Evolutionary conservation across 2,329 filamentous ascomycete genomes (phyloP).

Genomic region (Pestalotiopsis fici): DNA sequence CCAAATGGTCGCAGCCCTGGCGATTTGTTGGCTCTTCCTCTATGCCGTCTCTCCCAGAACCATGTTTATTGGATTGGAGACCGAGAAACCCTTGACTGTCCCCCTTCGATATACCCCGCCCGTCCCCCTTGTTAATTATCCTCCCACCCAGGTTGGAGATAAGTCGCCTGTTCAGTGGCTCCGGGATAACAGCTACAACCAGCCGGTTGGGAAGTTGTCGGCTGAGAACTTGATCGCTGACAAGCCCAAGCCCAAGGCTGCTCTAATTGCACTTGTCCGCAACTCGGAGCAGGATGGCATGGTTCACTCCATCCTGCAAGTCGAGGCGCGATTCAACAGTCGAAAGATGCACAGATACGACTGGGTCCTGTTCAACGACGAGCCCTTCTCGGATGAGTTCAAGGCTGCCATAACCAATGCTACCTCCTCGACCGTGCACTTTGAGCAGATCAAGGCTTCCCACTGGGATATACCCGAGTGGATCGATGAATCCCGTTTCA

Average conservation of each 20-base stretch:
- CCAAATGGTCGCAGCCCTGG: background rate
- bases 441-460: conserved; percentile 72
- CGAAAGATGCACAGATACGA: conserved; percentile 76
- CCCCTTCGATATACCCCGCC: background rate
- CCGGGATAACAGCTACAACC: conserved; percentile 23
- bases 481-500: conserved; percentile 68
- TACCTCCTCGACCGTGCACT: conserved; percentile 71
- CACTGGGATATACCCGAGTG: conserved; percentile 76
- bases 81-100: background rate
- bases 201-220: conserved; percentile 16
- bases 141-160: background rate
- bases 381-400: conserved; percentile 77
- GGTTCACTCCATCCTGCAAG: conserved; percentile 69
- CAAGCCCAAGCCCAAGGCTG: conserved; percentile 37
- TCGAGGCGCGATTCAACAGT: conserved; percentile 77
- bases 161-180: conserved; percentile 25
- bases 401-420: conserved; percentile 66
- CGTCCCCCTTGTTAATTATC: background rate
- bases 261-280: conserved; percentile 68
- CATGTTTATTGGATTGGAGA: background rate
- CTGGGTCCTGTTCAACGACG: conserved; percentile 87
- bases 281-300: conserved; percentile 71
- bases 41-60: background rate
- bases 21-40: background rate
- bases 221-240: conserved; percentile 18